Conservation (phyloP, 108 stramenopile species). For the Parmales sp. region DNA sequence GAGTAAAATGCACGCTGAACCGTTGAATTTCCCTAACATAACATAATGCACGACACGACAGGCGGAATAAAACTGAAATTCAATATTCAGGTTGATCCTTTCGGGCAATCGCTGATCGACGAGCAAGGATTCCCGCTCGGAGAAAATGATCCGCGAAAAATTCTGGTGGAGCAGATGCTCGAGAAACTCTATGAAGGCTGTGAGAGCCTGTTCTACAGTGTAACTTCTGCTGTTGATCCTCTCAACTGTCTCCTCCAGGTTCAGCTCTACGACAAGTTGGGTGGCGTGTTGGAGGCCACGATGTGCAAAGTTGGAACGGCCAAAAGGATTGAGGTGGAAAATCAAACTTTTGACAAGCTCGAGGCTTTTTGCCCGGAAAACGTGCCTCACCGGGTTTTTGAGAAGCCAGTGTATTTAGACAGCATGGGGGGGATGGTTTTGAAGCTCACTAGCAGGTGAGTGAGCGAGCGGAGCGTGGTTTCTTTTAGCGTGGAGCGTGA, state of each 20-base stretch:
- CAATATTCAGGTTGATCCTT: slow-evolving; percentile 1
- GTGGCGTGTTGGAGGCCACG: background rate
- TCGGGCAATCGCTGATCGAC: slow-evolving; percentile 1
- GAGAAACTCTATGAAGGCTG: slow-evolving; percentile 2
- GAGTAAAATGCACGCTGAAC: no score
- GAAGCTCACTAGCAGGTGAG: background rate
- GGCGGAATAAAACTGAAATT: background rate
- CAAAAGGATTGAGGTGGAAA: background rate
- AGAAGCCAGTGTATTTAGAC: background rate
- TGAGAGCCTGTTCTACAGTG: background rate
- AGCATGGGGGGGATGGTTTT: background rate
- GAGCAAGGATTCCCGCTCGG: slow-evolving; percentile 4
- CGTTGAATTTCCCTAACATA: no score
- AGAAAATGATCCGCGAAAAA: background rate
- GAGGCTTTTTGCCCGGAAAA: slow-evolving; percentile 9
- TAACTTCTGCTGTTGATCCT: background rate
- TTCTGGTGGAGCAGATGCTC: background rate
- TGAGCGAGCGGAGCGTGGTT: no score
- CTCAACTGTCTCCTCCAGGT: background rate
- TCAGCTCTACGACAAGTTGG: background rate
- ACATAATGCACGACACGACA: background rate
- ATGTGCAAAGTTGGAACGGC: slow-evolving; percentile 3
- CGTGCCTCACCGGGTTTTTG: background rate
- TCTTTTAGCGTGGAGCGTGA: no score
- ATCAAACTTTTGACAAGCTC: background rate